Evolutionary conservation across 108 stramenopile genomes (phyloP).

Genomic region (Skeletonema tropicum): DNA sequence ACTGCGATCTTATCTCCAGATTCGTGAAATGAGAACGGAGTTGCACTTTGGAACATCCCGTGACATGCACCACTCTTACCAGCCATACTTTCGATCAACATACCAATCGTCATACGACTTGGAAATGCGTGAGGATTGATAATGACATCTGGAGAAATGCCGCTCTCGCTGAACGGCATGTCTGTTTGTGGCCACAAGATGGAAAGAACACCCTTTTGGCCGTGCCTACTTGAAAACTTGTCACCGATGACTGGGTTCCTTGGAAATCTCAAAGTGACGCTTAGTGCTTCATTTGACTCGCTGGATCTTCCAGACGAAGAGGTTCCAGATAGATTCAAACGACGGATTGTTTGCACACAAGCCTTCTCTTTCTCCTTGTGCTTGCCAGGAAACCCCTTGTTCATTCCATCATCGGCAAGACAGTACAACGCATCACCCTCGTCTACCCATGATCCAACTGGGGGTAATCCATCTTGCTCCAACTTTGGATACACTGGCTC

Average conservation of each 20-base stretch:
- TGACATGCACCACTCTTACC: slow-evolving; percentile 97
- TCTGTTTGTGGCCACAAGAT: slow-evolving; percentile 99
- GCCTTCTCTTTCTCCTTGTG: slow-evolving; percentile 94
- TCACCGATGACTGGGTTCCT: slow-evolving; percentile 99
- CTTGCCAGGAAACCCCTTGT: slow-evolving; percentile 67
- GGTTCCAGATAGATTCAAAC: slow-evolving; percentile 34
- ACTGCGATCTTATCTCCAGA: slow-evolving; percentile 91
- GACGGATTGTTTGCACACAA: slow-evolving; percentile 86
- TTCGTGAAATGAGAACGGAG: slow-evolving; percentile 98
- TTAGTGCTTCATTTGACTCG: slow-evolving; percentile 50
- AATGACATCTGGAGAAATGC: slow-evolving; percentile 97
- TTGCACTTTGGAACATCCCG: slow-evolving; percentile 96
- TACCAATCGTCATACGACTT: slow-evolving; percentile 99
- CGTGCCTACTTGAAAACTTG: slow-evolving; percentile 98
- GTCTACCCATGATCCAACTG: slow-evolving; percentile 83
- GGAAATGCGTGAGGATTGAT: slow-evolving; percentile 99
- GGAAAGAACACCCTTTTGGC: slow-evolving; percentile 98
- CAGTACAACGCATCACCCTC: slow-evolving; percentile 94
- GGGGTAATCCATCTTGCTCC: slow-evolving; percentile 93
- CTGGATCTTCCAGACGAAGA: slow-evolving; percentile 40
- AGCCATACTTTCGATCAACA: slow-evolving; percentile 99
- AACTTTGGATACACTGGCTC: slow-evolving; percentile 68
- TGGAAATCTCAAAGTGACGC: slow-evolving; percentile 93
- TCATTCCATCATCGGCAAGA: slow-evolving; percentile 81
- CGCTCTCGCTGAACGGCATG: slow-evolving; percentile 99